Evolutionary conservation across 106 monocot species (phyloP), one percentile per base, ranked within the genome.

Genomic region (Platanthera zijinensis): DNA sequence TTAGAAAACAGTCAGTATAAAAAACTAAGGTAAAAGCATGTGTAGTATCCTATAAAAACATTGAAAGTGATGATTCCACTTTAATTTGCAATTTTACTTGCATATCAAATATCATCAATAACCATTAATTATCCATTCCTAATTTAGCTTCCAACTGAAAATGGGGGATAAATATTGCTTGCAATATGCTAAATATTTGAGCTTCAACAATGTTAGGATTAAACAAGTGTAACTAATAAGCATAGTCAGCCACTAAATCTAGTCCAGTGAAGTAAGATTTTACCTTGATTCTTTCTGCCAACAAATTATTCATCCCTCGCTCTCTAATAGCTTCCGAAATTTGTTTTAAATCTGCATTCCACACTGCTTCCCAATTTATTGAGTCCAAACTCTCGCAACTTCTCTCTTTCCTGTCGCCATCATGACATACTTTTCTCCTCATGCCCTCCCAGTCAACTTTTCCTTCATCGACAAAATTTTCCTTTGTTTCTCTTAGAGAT

Each of bases 201-300:
- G 39, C 39, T 39, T 39, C 39, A 39, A 39, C 39, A 39, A 39
- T 39, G 39, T 39, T 39, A 39, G 39, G 39, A 3, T 39, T 39
- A 39, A 39, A 39, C 39, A 39, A 39, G 39, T 39, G 3, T 39
- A 39, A 39, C 39, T 39, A 39, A 53, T 53, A 53, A 61, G 17
- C 61, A 61, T 17, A 39, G 39, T 39, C 39, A 3, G 39, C 39
- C 39, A 39, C 39, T 39, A 39, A 39, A 39, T 39, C 39, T 32
- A 66, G 32, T 66, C 11, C 5, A 66, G 30, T 32, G 28, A 32
- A 32, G 5, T 30, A 25, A 11, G 5, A 59, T 59, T 59, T 32
- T 87, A 95, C 95, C 92, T 95, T 92, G 67, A 95, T 95, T 81
- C 90, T 39, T 21, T 77, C 82, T 64, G 95, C 95, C 64, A 95